Evolutionary conservation across 345 rosid species (phyloP), one percentile per base, ranked within the genome.

Genomic region (Xanthoceras sorbifolium): DNA sequence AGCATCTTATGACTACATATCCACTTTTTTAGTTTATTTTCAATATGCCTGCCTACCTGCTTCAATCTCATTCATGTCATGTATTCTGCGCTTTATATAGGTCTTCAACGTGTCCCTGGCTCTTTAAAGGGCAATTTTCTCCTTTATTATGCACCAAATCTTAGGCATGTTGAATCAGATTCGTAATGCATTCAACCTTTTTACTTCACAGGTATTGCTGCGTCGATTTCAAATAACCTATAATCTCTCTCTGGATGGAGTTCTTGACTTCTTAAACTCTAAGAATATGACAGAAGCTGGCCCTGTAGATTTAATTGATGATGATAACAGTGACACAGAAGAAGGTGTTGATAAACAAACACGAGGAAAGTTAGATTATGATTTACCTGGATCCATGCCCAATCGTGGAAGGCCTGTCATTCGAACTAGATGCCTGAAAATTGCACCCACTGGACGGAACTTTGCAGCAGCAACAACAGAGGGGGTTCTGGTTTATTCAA

Each of bases 201-300:
- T 20, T 11, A 38, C 22, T 65, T 26, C 63, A 60, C 88, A 96
- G 99, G 94, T 96, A 79, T 84, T 96, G 74, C 83, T 96, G 79
- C 93, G 90, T 28, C 87, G 97, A 64, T 89, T 93, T 83, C 93
- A 96, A 83, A 88, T 92, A 86, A 88, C 99, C 36, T 89, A 83
- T 55, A 96, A 96, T 80, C 92, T 83, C 65, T 93, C 99, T 38
- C 82, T 91, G 44, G 99, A 96, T 82, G 99, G 99, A 62, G 94
- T 96, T 82, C 98, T 93, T 6, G 99, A 96, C 85, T 91, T 93
- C 69, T 82, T 93, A 67, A 88, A 88, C 92, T 96, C 99, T 7
- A 93, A 90, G 91, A 93, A 86, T 65, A 93, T 96, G 99, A 93
- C 98, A 32, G 97, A 92, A 18, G 97, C 98, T 73, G 98, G 99